Evolutionary conservation across 2,329 filamentous ascomycete genomes (phyloP).

Genomic region (Calycina herbarum): DNA sequence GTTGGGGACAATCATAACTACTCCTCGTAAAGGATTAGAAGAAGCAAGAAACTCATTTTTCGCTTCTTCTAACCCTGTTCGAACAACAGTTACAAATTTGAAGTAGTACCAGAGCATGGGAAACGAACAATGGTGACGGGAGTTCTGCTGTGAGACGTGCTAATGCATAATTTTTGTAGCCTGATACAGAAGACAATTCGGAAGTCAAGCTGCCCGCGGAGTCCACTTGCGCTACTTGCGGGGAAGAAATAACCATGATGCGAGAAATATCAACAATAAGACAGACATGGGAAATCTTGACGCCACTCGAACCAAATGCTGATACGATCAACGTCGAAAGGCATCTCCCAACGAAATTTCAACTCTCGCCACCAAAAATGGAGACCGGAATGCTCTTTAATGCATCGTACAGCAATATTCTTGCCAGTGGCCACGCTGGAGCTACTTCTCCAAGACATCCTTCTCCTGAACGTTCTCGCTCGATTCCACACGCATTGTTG

Average conservation of each 20-base stretch:
- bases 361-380: conserved; percentile 37
- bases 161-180: conserved; percentile 18
- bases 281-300: conserved; percentile 41
- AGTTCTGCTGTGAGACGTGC: background rate
- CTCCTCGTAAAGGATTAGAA: background rate
- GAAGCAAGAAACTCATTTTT: background rate
- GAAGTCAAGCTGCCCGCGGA: conserved; percentile 32
- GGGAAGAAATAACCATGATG: conserved; percentile 38
- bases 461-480: conserved; percentile 22
- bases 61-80: background rate
- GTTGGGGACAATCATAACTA: background rate
- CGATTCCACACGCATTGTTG: conserved; percentile 18
- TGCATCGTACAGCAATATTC: conserved; percentile 23
- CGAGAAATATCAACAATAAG: conserved; percentile 41
- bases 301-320: conserved; percentile 40
- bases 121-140: background rate
- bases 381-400: conserved; percentile 27
- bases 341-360: conserved; percentile 41
- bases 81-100: background rate
- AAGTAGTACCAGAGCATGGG: background rate
- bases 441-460: conserved; percentile 18
- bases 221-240: conserved; percentile 40
- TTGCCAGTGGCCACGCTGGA: conserved; percentile 15
- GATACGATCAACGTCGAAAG: conserved; percentile 43
- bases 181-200: conserved; percentile 22